These are phyloP conservation scores for Hypoxylon subgilvum DNA, from an alignment of 495 filamentous ascomycete genomes.

Conservation along the genomic window DNA sequence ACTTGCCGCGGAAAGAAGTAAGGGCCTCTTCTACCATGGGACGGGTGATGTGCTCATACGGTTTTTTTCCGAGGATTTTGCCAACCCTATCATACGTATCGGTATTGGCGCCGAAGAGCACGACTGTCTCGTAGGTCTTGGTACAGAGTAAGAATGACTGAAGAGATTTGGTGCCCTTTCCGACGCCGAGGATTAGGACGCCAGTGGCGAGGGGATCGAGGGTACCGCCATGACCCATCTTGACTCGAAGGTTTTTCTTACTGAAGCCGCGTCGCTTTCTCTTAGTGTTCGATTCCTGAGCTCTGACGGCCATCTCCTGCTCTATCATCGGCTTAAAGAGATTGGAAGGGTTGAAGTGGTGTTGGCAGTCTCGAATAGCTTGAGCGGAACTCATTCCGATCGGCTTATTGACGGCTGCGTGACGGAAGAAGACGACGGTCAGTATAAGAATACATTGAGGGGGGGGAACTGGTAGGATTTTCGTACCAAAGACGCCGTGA, in stretches of 20 bases:
- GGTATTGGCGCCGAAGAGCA: conserved; percentile 89
- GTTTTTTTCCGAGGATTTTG: conserved; percentile 74
- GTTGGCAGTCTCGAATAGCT: conserved; percentile 82
- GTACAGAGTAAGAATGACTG: conserved; percentile 80
- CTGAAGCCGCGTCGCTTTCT: conserved; percentile 57
- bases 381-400: conserved; percentile 81
- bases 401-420: conserved; percentile 88
- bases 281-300: conserved; percentile 60
- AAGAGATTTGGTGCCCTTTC: conserved; percentile 84
- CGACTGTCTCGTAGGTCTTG: conserved; percentile 88
- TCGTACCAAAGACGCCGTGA: conserved; percentile 76
- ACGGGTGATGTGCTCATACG: conserved; percentile 78
- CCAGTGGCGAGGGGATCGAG: conserved; percentile 94
- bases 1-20: conserved; percentile 77
- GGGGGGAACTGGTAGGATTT: background rate
- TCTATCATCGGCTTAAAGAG: conserved; percentile 77
- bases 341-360: conserved; percentile 77
- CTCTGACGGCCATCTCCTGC: conserved; percentile 58
- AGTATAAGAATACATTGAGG: background rate
- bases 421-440: background rate
- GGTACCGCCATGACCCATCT: conserved; percentile 96
- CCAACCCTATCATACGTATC: conserved; percentile 89
- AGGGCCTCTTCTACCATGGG: conserved; percentile 79
- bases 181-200: conserved; percentile 85
- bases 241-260: conserved; percentile 70